Percentiles rank a stretch among this genome's conserved stretches.
These are phyloP conservation scores for Cytospora chrysosperma DNA, from an alignment of 2,329 filamentous ascomycete species.

Conservation along the genomic window DNA sequence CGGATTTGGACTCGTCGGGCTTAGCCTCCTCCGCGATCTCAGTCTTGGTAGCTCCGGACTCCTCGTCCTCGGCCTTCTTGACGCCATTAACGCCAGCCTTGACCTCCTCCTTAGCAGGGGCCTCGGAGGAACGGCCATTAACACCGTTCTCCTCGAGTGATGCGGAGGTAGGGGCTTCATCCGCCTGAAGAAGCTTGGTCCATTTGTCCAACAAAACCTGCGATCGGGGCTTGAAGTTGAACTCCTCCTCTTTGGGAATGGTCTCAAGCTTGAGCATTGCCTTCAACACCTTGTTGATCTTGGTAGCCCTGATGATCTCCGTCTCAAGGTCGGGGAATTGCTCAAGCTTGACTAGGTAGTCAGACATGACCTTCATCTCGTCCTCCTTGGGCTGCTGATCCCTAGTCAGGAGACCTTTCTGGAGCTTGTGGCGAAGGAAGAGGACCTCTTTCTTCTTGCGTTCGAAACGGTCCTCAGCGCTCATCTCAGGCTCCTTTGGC, in stretches of 20 bases:
- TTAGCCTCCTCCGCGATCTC: slow-evolving; percentile 36
- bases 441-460: slow-evolving; percentile 78
- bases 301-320: slow-evolving; percentile 83
- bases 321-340: slow-evolving; percentile 77
- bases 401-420: slow-evolving; percentile 86
- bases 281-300: slow-evolving; percentile 98
- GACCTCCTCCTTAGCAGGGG: slow-evolving; percentile 41
- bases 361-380: slow-evolving; percentile 76
- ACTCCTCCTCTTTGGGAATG: slow-evolving; percentile 87
- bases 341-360: slow-evolving; percentile 79
- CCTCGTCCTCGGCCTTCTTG: slow-evolving; percentile 34
- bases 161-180: slow-evolving; percentile 38
- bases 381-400: slow-evolving; percentile 84
- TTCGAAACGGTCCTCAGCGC: slow-evolving; percentile 54
- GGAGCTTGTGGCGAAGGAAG: slow-evolving; percentile 89
- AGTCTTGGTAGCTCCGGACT: slow-evolving; percentile 31
- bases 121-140: slow-evolving; percentile 43
- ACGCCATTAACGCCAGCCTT: slow-evolving; percentile 31
- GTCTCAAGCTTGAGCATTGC: slow-evolving; percentile 83
- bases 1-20: slow-evolving; percentile 30
- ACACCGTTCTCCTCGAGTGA: slow-evolving; percentile 44
- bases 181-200: slow-evolving; percentile 74
- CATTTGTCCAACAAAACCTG: slow-evolving; percentile 79
- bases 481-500: slow-evolving; percentile 57
- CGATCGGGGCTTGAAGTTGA: slow-evolving; percentile 83